Base-by-base conservation (phyloP, 2,329 filamentous ascomycete genomes). In the Ceratocystis variospora region DNA sequence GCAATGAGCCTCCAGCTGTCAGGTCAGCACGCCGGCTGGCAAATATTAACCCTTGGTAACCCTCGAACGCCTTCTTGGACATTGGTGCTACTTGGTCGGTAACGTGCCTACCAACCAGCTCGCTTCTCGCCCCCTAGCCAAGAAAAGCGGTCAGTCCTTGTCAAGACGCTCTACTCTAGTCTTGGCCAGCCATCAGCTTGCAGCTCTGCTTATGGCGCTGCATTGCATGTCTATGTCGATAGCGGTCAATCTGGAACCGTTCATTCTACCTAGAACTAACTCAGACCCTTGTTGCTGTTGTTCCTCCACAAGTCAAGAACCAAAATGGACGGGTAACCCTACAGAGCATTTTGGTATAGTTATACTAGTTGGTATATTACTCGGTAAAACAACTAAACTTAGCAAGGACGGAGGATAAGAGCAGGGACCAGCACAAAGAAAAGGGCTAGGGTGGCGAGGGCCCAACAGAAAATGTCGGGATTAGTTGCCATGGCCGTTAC, bases 401-500 rank as follows among this genome's bases (percentile, higher is more conserved):
- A 59, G 31, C 28, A 37, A 28, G 31, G 17, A 25, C 19, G 25
- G 33, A 31, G 22, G 17, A 19, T 8, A 6, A 33, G 15, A 28
- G 53, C 55, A 53, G 10, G 48, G 25, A 15, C 19, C 48, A 53
- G 48, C 48, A 17, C 46, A 19, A 48, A 15, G 48, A 28, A 22
- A 15, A 15, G 25, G 15, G 48, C 48, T 12, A 53, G 48, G 48
- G 25, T 53, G 48, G 48, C 48, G 48, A 53, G 48, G 48, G 48
- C 48, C 25, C 48, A 53, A 15, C 48, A 53, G 48, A 7, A 53
- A 53, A 53, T 59, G 28, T 59, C 55, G 55, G 55, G 55, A 59
- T 61, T 53, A 41, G 63, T 66, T 31, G 63, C 50, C 64, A 64
- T 64, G 62, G 61, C 31, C 62, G 62, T 64, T 64, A 53, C 62